phyloP scores from a whole-genome alignment of 495 filamentous ascomycete genomes.

The Amphirosellinia nigrospora region DNA sequence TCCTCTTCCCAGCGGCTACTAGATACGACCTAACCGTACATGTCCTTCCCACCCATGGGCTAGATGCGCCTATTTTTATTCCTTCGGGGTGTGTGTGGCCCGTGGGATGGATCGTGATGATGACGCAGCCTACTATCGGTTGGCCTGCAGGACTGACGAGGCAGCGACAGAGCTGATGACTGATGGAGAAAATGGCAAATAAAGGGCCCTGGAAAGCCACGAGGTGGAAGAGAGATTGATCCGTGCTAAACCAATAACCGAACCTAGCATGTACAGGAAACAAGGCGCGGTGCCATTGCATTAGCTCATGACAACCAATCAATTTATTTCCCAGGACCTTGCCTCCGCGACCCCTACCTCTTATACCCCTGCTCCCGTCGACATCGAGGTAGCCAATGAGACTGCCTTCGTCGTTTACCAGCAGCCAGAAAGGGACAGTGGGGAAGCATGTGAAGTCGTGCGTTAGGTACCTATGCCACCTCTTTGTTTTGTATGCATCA shows the following conservation, averaged over 20 bases:
- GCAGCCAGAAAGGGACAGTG: conserved; percentile 20
- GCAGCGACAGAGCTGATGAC: neutral
- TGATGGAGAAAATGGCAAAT: conserved; percentile 4
- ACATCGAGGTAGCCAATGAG: conserved; percentile 1
- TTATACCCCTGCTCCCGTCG: conserved; percentile 19
- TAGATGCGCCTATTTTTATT: conserved; percentile 21
- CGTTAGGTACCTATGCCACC: neutral
- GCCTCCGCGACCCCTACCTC: conserved; percentile 10
- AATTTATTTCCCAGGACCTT: neutral
- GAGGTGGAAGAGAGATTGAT: conserved; percentile 17
- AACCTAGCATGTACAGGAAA: conserved; percentile 16
- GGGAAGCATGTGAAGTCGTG: neutral
- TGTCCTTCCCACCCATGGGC: neutral
- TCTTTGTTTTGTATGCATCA: neutral
- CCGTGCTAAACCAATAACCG: neutral
- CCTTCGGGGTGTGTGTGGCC: neutral
- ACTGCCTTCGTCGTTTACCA: neutral
- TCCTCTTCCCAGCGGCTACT: conserved; percentile 13
- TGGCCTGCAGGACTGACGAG: conserved; percentile 15
- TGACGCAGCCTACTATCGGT: conserved; percentile 9
- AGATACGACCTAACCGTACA: conserved; percentile 20
- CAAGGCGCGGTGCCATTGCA: conserved; percentile 13
- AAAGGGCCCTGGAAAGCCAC: conserved; percentile 22
- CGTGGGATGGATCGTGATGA: conserved; percentile 15
- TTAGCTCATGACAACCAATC: neutral